A percentile compares a stretch with the other conserved stretches of the same genome.
Conservation (phyloP, 495 filamentous ascomycete genomes). For the Friedmanniomyces endolithicus region DNA sequence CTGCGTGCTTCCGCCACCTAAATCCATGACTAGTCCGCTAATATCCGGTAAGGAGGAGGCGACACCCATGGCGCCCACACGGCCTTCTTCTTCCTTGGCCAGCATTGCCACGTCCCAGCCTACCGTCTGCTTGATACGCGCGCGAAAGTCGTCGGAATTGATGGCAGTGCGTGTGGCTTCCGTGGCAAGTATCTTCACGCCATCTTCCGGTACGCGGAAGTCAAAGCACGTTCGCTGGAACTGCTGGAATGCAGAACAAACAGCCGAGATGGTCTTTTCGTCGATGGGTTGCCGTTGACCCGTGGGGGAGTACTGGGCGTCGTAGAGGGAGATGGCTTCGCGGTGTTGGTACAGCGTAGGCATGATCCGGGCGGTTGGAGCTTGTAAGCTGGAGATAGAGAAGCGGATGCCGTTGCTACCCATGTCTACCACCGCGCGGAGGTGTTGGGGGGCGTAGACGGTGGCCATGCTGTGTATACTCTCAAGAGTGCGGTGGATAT, state of each 20-base stretch:
- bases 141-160: slow-evolving; percentile 57
- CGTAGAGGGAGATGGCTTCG: slow-evolving; percentile 75
- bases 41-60: slow-evolving; percentile 59
- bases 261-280: slow-evolving; percentile 44
- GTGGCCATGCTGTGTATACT: background rate
- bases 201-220: slow-evolving; percentile 47
- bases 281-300: slow-evolving; percentile 46
- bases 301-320: slow-evolving; percentile 50
- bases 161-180: slow-evolving; percentile 75
- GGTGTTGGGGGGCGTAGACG: background rate
- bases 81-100: slow-evolving; percentile 66
- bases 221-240: slow-evolving; percentile 64
- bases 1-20: slow-evolving; percentile 85
- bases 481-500: too few relatives aligned
- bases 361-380: slow-evolving; percentile 56
- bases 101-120: slow-evolving; percentile 60
- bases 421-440: slow-evolving; percentile 13
- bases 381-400: slow-evolving; percentile 69
- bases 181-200: slow-evolving; percentile 69
- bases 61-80: slow-evolving; percentile 73
- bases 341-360: slow-evolving; percentile 68
- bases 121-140: slow-evolving; percentile 45
- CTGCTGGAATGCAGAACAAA: slow-evolving; percentile 50
- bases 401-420: slow-evolving; percentile 88
- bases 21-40: slow-evolving; percentile 67